phyloP scores from a whole-genome alignment of 2,329 filamentous ascomycete genomes.

The Phialophora macrospora region DNA sequence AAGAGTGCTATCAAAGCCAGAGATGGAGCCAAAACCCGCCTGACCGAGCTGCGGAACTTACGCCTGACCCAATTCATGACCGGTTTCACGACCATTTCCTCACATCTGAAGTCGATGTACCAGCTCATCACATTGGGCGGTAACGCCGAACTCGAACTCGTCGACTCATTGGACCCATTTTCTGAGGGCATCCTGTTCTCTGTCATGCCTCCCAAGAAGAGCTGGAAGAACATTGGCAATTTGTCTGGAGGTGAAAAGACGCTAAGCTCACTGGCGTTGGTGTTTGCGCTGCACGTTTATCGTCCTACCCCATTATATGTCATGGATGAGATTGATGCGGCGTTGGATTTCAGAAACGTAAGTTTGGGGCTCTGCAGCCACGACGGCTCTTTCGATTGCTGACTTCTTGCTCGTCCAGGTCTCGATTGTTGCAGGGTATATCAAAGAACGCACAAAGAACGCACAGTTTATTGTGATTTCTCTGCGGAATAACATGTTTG shows the following conservation, averaged over 20 bases:
- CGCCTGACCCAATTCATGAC: constrained; percentile 98
- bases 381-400: background rate
- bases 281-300: constrained; percentile 98
- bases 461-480: constrained; percentile 99
- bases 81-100: constrained; percentile 90
- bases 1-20: constrained; percentile 75
- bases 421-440: constrained; percentile 97
- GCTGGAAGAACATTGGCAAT: constrained; percentile 99
- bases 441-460: constrained; percentile 99
- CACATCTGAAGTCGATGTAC: constrained; percentile 98
- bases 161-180: constrained; percentile 95
- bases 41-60: constrained; percentile 86
- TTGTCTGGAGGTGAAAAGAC: constrained; percentile 97
- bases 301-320: constrained; percentile 97
- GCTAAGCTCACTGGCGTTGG: constrained; percentile 84
- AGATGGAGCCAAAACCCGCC: constrained; percentile 86
- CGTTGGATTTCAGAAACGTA: constrained; percentile 95
- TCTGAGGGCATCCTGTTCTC: constrained; percentile 95
- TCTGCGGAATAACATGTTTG: constrained; percentile 98
- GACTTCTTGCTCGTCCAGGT: constrained; percentile 60
- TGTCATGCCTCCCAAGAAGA: constrained; percentile 99
- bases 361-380: constrained; percentile 51
- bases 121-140: constrained; percentile 99
- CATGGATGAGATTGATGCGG: constrained; percentile 99
- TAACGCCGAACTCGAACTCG: constrained; percentile 94